These are phyloP conservation scores for Rosa rugosa DNA, from an alignment of 306 rosid genomes.

Conservation along the genomic window DNA sequence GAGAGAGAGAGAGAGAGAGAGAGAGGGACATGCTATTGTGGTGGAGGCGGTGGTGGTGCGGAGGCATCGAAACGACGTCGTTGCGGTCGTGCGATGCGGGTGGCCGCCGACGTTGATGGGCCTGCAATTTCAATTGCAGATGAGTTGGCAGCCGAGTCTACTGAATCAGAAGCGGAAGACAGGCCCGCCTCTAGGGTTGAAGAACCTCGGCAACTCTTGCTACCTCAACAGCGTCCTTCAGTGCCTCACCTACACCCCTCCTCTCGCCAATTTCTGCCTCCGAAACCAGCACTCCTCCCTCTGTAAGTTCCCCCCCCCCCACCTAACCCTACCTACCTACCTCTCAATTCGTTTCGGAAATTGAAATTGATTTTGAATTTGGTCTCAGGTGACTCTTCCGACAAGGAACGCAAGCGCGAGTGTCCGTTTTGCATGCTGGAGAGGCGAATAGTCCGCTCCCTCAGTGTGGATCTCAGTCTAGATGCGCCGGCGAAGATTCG, in stretches of 20 bases:
- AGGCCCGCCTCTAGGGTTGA: conserved; percentile 84
- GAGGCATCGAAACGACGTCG: conserved; percentile 41
- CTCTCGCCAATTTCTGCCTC: conserved; percentile 99
- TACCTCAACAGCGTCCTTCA: conserved; percentile 99
- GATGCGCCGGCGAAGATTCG: conserved; percentile 77
- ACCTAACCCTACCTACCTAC: background rate
- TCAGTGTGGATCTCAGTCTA: conserved; percentile 57
- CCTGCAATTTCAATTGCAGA: conserved; percentile 63
- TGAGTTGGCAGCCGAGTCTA: conserved; percentile 96
- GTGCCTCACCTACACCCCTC: conserved; percentile 99
- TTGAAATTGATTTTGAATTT: background rate
- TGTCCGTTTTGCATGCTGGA: conserved; percentile 93
- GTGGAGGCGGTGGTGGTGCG: conserved; percentile 39
- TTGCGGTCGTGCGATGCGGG: conserved; percentile 66
- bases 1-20: background rate
- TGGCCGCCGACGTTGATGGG: conserved; percentile 75
- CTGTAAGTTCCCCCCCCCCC: conserved; percentile 31
- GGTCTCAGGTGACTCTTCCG: conserved; percentile 62
- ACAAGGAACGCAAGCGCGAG: conserved; percentile 54
- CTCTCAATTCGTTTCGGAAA: background rate
- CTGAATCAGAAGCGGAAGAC: conserved; percentile 76
- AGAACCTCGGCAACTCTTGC: conserved; percentile 94
- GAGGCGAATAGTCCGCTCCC: conserved; percentile 73
- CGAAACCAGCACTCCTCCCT: conserved; percentile 70
- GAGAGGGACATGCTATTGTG: conserved; percentile 64